Evolutionary conservation across 768 basidiomycete genomes (phyloP), one percentile per base, ranked within the genome.

Genomic region (Leucocoprinus sp.): DNA sequence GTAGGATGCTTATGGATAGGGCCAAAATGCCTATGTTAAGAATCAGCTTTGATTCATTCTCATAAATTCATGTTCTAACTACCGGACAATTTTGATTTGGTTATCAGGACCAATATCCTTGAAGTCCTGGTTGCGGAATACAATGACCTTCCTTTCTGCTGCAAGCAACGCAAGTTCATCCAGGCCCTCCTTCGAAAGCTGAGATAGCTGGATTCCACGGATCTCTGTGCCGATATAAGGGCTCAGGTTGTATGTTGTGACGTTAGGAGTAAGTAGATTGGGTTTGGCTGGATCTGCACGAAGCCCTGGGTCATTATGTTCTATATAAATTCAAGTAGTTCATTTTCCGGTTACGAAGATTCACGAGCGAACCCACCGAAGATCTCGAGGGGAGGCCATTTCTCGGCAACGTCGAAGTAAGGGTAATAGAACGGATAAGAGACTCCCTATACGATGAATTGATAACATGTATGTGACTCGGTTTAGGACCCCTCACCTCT

Each of bases 101-200:
- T 64, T 57, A 33, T 78, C 74, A 6, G 72, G 64, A 1, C 62
- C 60, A n/a, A 78, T 49, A 50, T 77, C 75, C 60, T 76, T 78
- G 62, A 80, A 78, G 57, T 80, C 72, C 51, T 80, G 78, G 58
- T 79, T 69, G 15, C 77, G 69, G 67, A 78, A 76, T 5, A 77
- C 39, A 8, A 80, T 55, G 26, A 78, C 65, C 57, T 75, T 77
- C 35, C 75, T 56, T 58, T 78, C 70, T 1, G 73, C 77, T 28
- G 72, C 63, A 47, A 63, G 68, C 4, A 77, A 63, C 4, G 74
- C 75, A 23, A 76, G 68, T 52, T 76, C 75, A 50, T 78, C 68
- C 5, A 78, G 65, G 1, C 76, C 77, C 42, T 70, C 74, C 34
- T 68, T 64, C 49, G 60, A 61, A 38, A 79, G 67, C 49, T 76